Evolutionary conservation across 192 early-diverging fungal species (phyloP), one percentile per base, ranked within the genome.

Genomic region (Coemansia sp.): DNA sequence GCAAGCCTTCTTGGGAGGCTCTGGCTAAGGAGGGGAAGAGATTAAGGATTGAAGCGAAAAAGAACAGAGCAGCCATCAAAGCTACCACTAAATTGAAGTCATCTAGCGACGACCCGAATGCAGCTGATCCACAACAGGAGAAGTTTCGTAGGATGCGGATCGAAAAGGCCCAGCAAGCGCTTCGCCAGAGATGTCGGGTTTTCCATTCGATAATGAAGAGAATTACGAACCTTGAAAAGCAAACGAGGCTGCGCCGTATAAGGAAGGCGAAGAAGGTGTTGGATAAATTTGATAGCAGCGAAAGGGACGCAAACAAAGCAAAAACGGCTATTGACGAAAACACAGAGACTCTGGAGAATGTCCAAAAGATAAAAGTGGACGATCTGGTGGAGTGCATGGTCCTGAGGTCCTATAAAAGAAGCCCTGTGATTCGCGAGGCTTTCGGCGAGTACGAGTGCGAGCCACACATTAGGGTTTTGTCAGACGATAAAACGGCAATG

Each of bases 321-420:
- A 43, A 63, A 8, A 41, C n/a, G 19, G 13, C 8, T 9, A 43
- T 68, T 11, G 13, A 9, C 5, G 49, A 49, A 26, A 53, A 59
- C 48, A 41, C n/a, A 13, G 64, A 67, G 19, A 39, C 39, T 38
- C 52, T 58, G 23, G 52, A 62, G 52, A 13, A 52, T 1, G 41
- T 67, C 15, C 15, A 10, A 18, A n/a, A 58, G 44, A 19, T 72
- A 13, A 32, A 53, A 18, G 38, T 45, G 5, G 59, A 53, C 5
- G 60, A 57, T 43, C 58, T 72, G 18, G 59, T 56, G 9, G 44
- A 66, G 53, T 72, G 71, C 18, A 37, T 72, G 59, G 26, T 63
- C 48, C 23, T 26, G 32, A 56, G 56, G 60, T 19, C 67, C 32
- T 54, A 48, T 16, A 67, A 67, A 59, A 63, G 60, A 49, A 58